Evolutionary conservation across 2,329 filamentous ascomycete species (phyloP).

Genomic region (Thermoascus crustaceus): DNA sequence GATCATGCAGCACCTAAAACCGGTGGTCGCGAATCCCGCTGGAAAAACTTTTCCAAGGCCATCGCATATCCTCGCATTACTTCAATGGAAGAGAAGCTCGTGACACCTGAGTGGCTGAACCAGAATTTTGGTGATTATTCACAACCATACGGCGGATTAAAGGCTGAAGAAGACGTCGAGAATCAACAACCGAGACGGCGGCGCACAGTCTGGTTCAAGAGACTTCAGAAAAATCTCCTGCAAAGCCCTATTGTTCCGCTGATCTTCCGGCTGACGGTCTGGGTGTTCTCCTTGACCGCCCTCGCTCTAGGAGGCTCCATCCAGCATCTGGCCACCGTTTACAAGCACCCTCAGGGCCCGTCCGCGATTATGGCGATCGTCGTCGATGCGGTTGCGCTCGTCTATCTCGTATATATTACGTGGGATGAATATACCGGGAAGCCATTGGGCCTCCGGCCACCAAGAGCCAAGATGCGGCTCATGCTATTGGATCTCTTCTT

Average conservation of each 20-base stretch:
- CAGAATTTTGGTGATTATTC: slow-evolving; percentile 38
- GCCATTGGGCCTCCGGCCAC: slow-evolving; percentile 75
- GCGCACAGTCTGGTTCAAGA: slow-evolving; percentile 48
- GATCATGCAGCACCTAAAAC: slow-evolving; percentile 5
- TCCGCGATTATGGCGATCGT: slow-evolving; percentile 84
- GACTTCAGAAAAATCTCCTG: slow-evolving; percentile 61
- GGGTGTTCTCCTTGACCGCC: slow-evolving; percentile 73
- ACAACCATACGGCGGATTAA: slow-evolving; percentile 44
- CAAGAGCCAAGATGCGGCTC: slow-evolving; percentile 77
- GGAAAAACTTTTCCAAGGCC: slow-evolving; percentile 37
- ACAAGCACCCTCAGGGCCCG: slow-evolving; percentile 51
- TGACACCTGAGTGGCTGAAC: slow-evolving; percentile 39
- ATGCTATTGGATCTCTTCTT: slow-evolving; percentile 91
- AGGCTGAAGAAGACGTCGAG: slow-evolving; percentile 42
- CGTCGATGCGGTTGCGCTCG: slow-evolving; percentile 78
- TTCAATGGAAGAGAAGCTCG: slow-evolving; percentile 31
- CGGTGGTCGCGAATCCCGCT: slow-evolving; percentile 34
- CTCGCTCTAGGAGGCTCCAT: slow-evolving; percentile 72
- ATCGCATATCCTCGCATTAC: slow-evolving; percentile 35
- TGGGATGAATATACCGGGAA: slow-evolving; percentile 95
- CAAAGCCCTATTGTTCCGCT: slow-evolving; percentile 80
- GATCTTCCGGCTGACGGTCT: slow-evolving; percentile 70
- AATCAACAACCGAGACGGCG: slow-evolving; percentile 43
- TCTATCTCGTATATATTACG: slow-evolving; percentile 89
- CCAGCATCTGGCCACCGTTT: slow-evolving; percentile 49